Evolutionary conservation across 192 early-diverging fungal genomes (phyloP).

Genomic region (Coemansia sp.): DNA sequence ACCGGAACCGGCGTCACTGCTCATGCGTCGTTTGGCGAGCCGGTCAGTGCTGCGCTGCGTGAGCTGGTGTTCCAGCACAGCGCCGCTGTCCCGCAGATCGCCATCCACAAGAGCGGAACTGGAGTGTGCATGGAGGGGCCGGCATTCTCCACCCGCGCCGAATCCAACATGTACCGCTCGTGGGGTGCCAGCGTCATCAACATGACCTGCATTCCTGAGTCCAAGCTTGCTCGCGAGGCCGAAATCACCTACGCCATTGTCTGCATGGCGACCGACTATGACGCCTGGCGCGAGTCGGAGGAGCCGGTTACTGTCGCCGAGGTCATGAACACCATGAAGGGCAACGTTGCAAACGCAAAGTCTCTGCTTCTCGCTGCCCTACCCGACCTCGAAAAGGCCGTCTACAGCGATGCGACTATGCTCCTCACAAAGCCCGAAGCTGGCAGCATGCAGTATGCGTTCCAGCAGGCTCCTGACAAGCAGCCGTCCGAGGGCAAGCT

Average conservation of each 20-base stretch:
- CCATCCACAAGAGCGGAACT: conserved; percentile 81
- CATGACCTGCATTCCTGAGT: conserved; percentile 96
- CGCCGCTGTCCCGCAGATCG: conserved; percentile 50
- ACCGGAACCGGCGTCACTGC: conserved; percentile 87
- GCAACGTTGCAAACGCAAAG: conserved; percentile 85
- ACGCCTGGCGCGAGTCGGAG: conserved; percentile 80
- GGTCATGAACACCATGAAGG: conserved; percentile 86
- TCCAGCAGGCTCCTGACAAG: conserved; percentile 81
- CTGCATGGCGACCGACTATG: conserved; percentile 99
- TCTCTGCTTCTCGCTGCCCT: conserved; percentile 74
- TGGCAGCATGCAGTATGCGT: conserved; percentile 82
- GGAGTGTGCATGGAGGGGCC: conserved; percentile 98
- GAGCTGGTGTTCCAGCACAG: conserved; percentile 68
- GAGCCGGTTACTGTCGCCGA: conserved; percentile 85
- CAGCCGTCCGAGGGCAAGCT: conserved; percentile 66
- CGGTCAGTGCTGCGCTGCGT: conserved; percentile 78
- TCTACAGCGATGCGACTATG: conserved; percentile 58
- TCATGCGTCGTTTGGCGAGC: conserved; percentile 94
- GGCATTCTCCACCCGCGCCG: conserved; percentile 95
- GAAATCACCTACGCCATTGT: conserved; percentile 99
- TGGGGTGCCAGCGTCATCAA: conserved; percentile 97
- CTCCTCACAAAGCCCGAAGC: conserved; percentile 64
- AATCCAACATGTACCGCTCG: conserved; percentile 93
- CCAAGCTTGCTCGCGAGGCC: conserved; percentile 96
- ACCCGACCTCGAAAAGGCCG: conserved; percentile 70